A percentile compares a stretch with the other conserved stretches of the same genome.
phyloP scores from a whole-genome alignment of 1,284 basidiomycete genomes.

The Apiotrichum sp. region DNA sequence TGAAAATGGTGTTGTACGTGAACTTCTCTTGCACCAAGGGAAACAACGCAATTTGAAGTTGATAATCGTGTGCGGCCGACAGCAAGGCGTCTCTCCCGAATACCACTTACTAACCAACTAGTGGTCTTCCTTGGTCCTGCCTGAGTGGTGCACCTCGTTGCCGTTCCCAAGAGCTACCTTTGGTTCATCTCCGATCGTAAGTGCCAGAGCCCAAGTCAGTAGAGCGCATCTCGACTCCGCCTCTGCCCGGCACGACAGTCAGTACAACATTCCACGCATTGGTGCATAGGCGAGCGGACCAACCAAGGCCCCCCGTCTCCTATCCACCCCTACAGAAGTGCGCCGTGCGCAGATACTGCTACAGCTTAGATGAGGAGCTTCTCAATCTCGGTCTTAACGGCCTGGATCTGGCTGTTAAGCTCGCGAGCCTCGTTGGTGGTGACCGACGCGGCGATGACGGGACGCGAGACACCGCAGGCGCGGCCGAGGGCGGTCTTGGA shows the following conservation, averaged over 20 bases:
- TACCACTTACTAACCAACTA: no score
- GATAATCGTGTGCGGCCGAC: no score
- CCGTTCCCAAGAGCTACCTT: no score
- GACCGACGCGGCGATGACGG: constrained; percentile 91
- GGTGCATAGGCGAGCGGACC: constrained; percentile 8
- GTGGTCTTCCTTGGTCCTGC: no score
- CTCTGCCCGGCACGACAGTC: not conserved
- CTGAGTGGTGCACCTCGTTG: no score
- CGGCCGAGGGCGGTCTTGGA: constrained; percentile 62
- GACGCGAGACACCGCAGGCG: constrained; percentile 90
- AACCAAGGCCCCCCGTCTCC: constrained; percentile 8
- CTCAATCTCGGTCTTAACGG: constrained; percentile 83
- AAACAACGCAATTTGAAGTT: no score
- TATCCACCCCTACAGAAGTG: not conserved
- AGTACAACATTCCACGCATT: not conserved
- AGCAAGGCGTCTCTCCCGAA: no score
- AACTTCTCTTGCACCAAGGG: no score
- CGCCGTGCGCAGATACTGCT: not conserved
- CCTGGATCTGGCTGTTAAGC: constrained; percentile 81
- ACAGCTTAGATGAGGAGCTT: constrained; percentile 57
- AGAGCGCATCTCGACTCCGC: constrained; percentile 1
- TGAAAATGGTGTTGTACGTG: no score
- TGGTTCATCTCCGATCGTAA: no score
- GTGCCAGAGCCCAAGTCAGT: constrained; percentile 1
- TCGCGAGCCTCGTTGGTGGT: constrained; percentile 95